These are phyloP conservation scores for Rhizopogon sp. DNA, from an alignment of 768 basidiomycete species.

Conservation along the genomic window DNA sequence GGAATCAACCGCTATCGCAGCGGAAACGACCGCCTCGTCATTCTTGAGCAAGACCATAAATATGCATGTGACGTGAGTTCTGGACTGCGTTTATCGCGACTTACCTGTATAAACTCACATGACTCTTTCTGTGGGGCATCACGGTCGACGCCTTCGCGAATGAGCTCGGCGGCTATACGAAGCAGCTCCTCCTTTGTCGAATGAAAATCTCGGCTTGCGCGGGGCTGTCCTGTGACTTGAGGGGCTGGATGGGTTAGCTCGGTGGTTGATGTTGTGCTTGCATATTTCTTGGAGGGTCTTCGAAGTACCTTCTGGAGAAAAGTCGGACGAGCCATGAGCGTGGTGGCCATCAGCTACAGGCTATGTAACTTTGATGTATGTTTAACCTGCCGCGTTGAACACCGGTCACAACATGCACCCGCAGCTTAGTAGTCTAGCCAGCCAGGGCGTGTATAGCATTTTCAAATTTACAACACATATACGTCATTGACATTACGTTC, in stretches of 20 bases:
- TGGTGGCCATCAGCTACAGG: neutral
- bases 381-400: neutral
- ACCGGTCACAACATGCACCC: neutral
- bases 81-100: constrained; percentile 2
- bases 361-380: neutral
- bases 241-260: neutral
- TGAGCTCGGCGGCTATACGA: constrained; percentile 33
- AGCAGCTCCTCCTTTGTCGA: constrained; percentile 48
- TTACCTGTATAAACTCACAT: constrained; percentile 14
- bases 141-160: neutral
- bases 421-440: neutral
- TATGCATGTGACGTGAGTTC: neutral
- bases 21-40: neutral
- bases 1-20: neutral
- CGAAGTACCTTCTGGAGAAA: constrained; percentile 58
- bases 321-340: constrained; percentile 48
- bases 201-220: constrained; percentile 38
- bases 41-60: constrained; percentile 1
- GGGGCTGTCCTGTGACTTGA: neutral
- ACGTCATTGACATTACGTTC: neutral
- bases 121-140: constrained; percentile 6
- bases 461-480: constrained; percentile 3
- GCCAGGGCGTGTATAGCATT: neutral
- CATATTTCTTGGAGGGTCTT: constrained; percentile 60
- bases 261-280: constrained; percentile 4